Percentiles rank a stretch among this genome's conserved stretches.
Evolutionary conservation across 2,329 filamentous ascomycete genomes (phyloP).

Genomic region (Aspergillus sp.): DNA sequence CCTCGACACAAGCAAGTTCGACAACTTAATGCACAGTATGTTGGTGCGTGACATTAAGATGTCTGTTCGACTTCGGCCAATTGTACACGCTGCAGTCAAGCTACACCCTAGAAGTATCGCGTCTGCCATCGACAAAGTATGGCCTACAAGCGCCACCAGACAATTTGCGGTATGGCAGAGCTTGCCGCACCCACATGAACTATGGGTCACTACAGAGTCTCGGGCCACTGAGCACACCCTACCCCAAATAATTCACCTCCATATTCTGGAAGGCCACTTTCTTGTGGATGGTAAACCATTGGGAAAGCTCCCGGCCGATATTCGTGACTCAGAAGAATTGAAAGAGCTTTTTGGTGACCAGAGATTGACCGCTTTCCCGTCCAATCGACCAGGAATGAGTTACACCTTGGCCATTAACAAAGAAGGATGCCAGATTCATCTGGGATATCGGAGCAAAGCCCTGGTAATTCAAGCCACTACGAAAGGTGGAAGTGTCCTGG

Average conservation of each 20-base stretch:
- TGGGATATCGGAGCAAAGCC: conserved; percentile 50
- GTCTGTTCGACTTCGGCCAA: conserved; percentile 37
- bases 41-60: conserved; percentile 53
- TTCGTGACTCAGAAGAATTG: conserved; percentile 48
- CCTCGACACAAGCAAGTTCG: conserved; percentile 39
- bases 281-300: conserved; percentile 53
- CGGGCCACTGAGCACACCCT: conserved; percentile 32
- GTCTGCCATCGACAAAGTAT: conserved; percentile 43
- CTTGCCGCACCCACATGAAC: too few relatives aligned
- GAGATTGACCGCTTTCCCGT: conserved; percentile 54
- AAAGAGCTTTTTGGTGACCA: conserved; percentile 57
- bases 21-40: conserved; percentile 20
- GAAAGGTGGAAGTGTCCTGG: conserved; percentile 22
- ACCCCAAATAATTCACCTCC: conserved; percentile 44
- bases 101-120: conserved; percentile 30
- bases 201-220: too few relatives aligned
- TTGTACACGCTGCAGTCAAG: conserved; percentile 26
- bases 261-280: conserved; percentile 52
- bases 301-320: conserved; percentile 56
- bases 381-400: conserved; percentile 55
- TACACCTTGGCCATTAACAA: conserved; percentile 47
- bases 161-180: too few relatives aligned
- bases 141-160: conserved; percentile 30
- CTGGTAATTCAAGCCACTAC: conserved; percentile 52
- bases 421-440: conserved; percentile 52